These are phyloP conservation scores for Pyrenochaeta sp. DNA, from an alignment of 2,329 filamentous ascomycete species.

Conservation along the genomic window DNA sequence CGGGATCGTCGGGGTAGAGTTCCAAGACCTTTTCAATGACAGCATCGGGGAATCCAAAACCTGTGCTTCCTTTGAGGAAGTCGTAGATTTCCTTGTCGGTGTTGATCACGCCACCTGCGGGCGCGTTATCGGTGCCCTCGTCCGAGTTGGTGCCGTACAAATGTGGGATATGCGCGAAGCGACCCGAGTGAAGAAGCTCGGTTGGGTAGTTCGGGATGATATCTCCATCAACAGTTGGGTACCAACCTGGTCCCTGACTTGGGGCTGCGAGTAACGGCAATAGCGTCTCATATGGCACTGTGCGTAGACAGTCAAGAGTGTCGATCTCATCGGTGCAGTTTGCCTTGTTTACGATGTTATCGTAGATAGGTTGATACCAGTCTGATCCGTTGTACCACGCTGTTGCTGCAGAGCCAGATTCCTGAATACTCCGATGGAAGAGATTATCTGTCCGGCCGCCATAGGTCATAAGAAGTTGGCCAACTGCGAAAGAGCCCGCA, in stretches of 20 bases:
- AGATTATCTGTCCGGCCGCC: conserved; percentile 45
- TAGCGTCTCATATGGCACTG: conserved; percentile 66
- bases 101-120: conserved; percentile 62
- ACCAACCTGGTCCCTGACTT: conserved; percentile 49
- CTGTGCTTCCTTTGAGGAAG: conserved; percentile 45
- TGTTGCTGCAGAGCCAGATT: conserved; percentile 48
- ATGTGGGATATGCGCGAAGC: conserved; percentile 71
- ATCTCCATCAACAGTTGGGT: conserved; percentile 64
- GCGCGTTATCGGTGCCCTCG: conserved; percentile 69
- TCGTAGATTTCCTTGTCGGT: conserved; percentile 60
- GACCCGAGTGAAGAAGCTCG: conserved; percentile 63
- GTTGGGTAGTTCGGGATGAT: conserved; percentile 64
- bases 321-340: conserved; percentile 64
- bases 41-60: conserved; percentile 40
- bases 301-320: conserved; percentile 63
- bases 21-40: conserved; percentile 43
- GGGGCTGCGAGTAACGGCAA: conserved; percentile 61
- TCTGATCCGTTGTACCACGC: conserved; percentile 50
- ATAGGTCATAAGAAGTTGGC: conserved; percentile 47
- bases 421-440: conserved; percentile 50
- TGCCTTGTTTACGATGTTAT: conserved; percentile 53
- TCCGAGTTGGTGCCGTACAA: conserved; percentile 72
- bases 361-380: conserved; percentile 61
- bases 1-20: conserved; percentile 47
- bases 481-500: conserved; percentile 54